A percentile compares a stretch with the other conserved stretches of the same genome.
Evolutionary conservation across 2,329 filamentous ascomycete species (phyloP).

Genomic region (Chaetomium globosum): DNA sequence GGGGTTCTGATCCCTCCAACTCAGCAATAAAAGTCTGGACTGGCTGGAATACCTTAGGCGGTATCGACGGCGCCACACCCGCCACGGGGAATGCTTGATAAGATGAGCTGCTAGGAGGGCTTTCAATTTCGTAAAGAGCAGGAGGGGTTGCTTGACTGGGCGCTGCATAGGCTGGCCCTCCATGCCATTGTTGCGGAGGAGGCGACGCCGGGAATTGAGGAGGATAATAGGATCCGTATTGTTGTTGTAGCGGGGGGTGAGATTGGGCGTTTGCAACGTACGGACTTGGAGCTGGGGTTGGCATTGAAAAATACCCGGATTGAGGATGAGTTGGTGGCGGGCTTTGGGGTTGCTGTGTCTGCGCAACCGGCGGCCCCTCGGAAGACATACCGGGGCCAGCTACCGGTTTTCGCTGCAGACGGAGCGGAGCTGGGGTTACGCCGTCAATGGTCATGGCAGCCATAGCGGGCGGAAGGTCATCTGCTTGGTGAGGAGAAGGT

Average conservation of each 20-base stretch:
- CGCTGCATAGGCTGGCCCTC: neutral
- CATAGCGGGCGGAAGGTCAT: conserved; percentile 1
- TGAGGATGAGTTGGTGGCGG: neutral
- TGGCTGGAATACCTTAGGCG: neutral
- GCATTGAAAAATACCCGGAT: conserved; percentile 8
- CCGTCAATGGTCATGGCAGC: conserved; percentile 3
- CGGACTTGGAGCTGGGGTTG: conserved; percentile 1
- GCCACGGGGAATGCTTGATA: neutral
- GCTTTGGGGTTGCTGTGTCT: neutral
- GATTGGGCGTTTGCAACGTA: neutral
- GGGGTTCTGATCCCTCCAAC: conserved; percentile 18
- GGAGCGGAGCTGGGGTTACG: conserved; percentile 12
- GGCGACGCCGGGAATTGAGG: neutral
- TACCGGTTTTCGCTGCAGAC: conserved; percentile 18
- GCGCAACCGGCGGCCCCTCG: neutral
- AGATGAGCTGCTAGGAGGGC: neutral
- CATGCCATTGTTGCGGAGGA: conserved; percentile 2
- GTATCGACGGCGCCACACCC: neutral
- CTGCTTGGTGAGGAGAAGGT: conserved; percentile 1
- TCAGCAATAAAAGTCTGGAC: conserved; percentile 18
- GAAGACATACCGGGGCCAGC: conserved; percentile 1
- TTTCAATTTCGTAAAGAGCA: conserved; percentile 12
- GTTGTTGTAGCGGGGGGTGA: neutral
- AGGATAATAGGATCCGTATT: neutral
- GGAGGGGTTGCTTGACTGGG: neutral